Percentiles rank a stretch among this genome's conserved stretches.
phyloP scores from a whole-genome alignment of 306 rosid genomes.

The Spatholobus suberectus region DNA sequence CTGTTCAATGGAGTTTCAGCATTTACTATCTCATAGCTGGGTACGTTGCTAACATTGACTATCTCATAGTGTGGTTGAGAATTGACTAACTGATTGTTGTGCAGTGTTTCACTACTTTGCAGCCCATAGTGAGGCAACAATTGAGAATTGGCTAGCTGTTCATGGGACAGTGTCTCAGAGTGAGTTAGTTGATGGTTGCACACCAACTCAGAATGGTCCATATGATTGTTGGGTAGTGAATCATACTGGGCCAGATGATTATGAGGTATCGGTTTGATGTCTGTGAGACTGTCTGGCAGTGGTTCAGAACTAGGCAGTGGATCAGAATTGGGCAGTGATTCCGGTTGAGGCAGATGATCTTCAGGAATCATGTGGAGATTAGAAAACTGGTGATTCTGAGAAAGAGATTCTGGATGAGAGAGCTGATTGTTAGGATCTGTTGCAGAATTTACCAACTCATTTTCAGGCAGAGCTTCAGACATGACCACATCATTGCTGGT shows the following conservation, averaged over 20 bases:
- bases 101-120: slow-evolving; percentile 43
- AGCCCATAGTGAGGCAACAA: slow-evolving; percentile 50
- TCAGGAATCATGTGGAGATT: slow-evolving; percentile 43
- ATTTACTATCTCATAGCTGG: slow-evolving; percentile 54
- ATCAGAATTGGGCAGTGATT: slow-evolving; percentile 42
- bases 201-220: slow-evolving; percentile 41
- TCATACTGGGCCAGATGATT: slow-evolving; percentile 48
- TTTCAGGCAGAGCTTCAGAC: slow-evolving; percentile 41
- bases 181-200: slow-evolving; percentile 41
- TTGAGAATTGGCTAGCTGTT: slow-evolving; percentile 49
- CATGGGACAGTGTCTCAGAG: slow-evolving; percentile 42
- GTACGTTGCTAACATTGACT: slow-evolving; percentile 19
- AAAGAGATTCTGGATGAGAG: slow-evolving; percentile 36
- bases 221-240: slow-evolving; percentile 40
- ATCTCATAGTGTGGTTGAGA: slow-evolving; percentile 46
- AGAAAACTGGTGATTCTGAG: slow-evolving; percentile 39
- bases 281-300: slow-evolving; percentile 33
- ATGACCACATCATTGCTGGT: slow-evolving; percentile 41
- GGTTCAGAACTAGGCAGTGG: slow-evolving; percentile 38
- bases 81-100: slow-evolving; percentile 41
- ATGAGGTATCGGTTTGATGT: slow-evolving; percentile 43
- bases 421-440: slow-evolving; percentile 38
- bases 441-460: slow-evolving; percentile 36
- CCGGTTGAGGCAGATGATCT: slow-evolving; percentile 52
- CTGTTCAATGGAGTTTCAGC: slow-evolving; percentile 45